phyloP scores from a whole-genome alignment of 148 eudicot genomes.

The Camellia granthamiana region DNA sequence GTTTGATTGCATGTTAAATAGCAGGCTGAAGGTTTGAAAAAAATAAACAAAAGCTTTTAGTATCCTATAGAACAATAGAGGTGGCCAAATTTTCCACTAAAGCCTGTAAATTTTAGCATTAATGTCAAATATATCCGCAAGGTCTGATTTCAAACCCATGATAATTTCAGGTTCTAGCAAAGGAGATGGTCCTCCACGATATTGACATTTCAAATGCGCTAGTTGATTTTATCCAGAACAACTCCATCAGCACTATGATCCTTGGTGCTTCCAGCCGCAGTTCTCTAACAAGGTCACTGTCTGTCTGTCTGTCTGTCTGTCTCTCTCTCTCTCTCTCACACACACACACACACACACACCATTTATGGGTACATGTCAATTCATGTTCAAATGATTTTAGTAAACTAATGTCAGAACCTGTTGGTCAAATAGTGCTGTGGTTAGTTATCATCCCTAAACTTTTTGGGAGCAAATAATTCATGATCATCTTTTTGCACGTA shows the following conservation, averaged over 20 bases:
- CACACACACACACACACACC: not conserved
- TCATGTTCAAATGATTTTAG: not conserved
- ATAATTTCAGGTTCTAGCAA: constrained; percentile 45
- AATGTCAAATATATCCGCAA: not conserved
- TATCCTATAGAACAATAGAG: not conserved
- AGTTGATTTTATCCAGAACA: constrained; percentile 34
- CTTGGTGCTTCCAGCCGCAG: constrained; percentile 62
- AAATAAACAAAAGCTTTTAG: not conserved
- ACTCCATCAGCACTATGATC: constrained; percentile 41
- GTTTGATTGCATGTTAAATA: not conserved
- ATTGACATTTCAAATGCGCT: constrained; percentile 51
- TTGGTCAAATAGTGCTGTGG: not conserved
- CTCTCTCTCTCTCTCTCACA: constrained; percentile 11
- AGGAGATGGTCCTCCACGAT: constrained; percentile 64
- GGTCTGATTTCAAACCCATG: not conserved
- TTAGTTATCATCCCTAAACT: not conserved
- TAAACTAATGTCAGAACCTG: not conserved
- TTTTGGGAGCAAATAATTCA: not conserved
- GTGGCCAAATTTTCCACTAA: not conserved
- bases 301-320: not conserved
- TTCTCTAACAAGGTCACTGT: constrained; percentile 42
- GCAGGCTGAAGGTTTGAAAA: not conserved
- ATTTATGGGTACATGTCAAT: not conserved
- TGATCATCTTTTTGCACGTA: not conserved
- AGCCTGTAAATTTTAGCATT: not conserved